Conservation (phyloP, 305 asterid genomes). For the Striga hermonthica region DNA sequence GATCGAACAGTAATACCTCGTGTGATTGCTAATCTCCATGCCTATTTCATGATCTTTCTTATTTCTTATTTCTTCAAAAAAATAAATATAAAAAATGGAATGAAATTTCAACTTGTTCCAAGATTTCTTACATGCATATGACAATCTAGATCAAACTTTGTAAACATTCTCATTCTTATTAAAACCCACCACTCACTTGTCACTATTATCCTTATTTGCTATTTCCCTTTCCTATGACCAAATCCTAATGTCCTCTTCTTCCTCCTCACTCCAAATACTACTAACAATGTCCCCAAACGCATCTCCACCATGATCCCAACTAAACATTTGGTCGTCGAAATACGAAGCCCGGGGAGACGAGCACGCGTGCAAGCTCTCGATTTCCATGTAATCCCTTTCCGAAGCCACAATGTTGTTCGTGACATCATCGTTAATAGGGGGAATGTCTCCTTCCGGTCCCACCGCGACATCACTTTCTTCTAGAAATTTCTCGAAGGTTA, state of each 20-base stretch:
- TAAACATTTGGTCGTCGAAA: conserved; percentile 26
- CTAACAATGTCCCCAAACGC: conserved; percentile 2
- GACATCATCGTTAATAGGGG: conserved; percentile 8
- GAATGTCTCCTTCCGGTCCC: not conserved
- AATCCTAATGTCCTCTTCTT: conserved; percentile 24
- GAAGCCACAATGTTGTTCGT: not conserved
- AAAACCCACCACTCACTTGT: not conserved
- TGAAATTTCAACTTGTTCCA: not conserved
- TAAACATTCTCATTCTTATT: not conserved
- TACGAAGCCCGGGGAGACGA: conserved; percentile 32
- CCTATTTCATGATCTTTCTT: not conserved
- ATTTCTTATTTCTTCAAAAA: not conserved
- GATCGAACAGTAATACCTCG: not conserved
- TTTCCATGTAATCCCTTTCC: not conserved
- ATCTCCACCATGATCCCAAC: conserved; percentile 20
- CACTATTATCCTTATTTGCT: not conserved
- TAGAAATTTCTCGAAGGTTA: conserved; percentile 23
- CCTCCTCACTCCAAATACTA: conserved; percentile 31
- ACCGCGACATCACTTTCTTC: conserved; percentile 1
- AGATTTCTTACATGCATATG: not conserved
- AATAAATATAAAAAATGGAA: too few relatives aligned
- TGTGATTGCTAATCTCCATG: too few relatives aligned
- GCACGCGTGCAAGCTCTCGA: not conserved
- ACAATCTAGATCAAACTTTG: not conserved
- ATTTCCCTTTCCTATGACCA: conserved; percentile 18